Percentiles rank a stretch among this genome's conserved stretches.
Conservation (phyloP, 2,329 filamentous ascomycete species). For the Zopfia rhizophila region DNA sequence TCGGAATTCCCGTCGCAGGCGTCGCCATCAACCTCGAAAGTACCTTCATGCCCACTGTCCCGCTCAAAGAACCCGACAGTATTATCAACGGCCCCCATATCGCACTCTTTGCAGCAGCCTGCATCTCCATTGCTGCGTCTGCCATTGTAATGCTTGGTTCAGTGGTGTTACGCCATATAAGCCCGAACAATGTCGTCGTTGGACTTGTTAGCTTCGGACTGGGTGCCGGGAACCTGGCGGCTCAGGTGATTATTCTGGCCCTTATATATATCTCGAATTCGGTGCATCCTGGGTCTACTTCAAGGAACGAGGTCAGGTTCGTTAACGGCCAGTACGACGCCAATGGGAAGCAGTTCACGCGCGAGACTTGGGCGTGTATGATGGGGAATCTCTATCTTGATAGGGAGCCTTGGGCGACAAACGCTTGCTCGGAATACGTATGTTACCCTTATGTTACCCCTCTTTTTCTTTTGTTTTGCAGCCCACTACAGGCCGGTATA, state of each 20-base stretch:
- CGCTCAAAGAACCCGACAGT: constrained; percentile 4
- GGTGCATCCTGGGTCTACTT: constrained; percentile 3
- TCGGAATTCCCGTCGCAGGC: constrained; percentile 14
- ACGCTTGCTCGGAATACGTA: constrained; percentile 23
- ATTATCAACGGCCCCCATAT: constrained; percentile 15
- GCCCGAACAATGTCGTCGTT: constrained; percentile 9
- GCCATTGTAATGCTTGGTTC: constrained; percentile 11
- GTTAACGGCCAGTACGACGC: constrained; percentile 14
- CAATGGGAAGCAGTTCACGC: constrained; percentile 14
- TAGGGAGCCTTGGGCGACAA: constrained; percentile 14
- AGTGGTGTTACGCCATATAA: constrained; percentile 14
- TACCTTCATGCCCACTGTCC: constrained; percentile 9
- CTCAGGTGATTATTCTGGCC: constrained; percentile 15
- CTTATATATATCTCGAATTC: constrained; percentile 12
- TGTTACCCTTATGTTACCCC: constrained; percentile 2
- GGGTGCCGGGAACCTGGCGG: constrained; percentile 4
- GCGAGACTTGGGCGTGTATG: constrained; percentile 15
- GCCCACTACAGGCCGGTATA: too few species aligned
- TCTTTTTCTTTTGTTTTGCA: not conserved
- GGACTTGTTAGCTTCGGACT: constrained; percentile 11
- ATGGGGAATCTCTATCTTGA: constrained; percentile 15
- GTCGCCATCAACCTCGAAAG: constrained; percentile 15
- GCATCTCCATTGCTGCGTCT: constrained; percentile 9
- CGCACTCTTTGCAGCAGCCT: constrained; percentile 15
- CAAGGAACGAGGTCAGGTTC: constrained; percentile 10